Base-by-base conservation (phyloP, 2,329 filamentous ascomycete genomes). In the Aspergillus fischeri region DNA sequence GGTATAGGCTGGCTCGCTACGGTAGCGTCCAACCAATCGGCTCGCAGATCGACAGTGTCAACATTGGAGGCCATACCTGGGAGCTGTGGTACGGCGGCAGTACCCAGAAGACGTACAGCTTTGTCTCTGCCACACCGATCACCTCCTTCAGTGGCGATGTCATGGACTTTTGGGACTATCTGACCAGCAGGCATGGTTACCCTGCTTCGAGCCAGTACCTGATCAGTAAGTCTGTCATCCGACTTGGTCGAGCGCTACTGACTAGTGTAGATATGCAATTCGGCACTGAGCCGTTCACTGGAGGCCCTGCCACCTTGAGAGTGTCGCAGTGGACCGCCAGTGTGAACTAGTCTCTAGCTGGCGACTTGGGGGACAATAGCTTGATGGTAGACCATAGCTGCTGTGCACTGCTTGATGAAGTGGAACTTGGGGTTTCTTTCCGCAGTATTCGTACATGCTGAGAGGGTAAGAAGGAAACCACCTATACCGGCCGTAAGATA, bases 41-140 rank as follows among this genome's bases (percentile, higher is more conserved):
- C 47, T 71, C 69, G 14, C 67, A 81, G 6, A 74, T 85, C 55
- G 81, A 76, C 7, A 83, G 77, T 0, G 73, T 78, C 8, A 80
- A 72, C 4, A 72, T 86, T 44, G 81, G 68, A 21, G 82, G 81
- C 29, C 68, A 70, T 27, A 72, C 66, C 21, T 87, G 81, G 79
- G 79, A 81, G 55, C 70, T 87, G 29, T 87, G 79, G 73, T 78
- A 78, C 55, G 85, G 85, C n/a, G 70, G 70, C 32, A 85, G 86
- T 60, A 79, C 80, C 24, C 70, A 74, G 53, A 83, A 78, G 7
- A 84, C 87, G 3, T 86, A 78, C 72, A 82, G 79, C 59, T 87
- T 84, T 58, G 79, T 84, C 3, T 57, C 65, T 17, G 42, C 10
- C 1, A 73, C 65, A 53, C 68, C 78, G 38, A 68, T 81, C 14